phyloP scores from a whole-genome alignment of 495 filamentous ascomycete species.

The Astrothelium subdiscretum region DNA sequence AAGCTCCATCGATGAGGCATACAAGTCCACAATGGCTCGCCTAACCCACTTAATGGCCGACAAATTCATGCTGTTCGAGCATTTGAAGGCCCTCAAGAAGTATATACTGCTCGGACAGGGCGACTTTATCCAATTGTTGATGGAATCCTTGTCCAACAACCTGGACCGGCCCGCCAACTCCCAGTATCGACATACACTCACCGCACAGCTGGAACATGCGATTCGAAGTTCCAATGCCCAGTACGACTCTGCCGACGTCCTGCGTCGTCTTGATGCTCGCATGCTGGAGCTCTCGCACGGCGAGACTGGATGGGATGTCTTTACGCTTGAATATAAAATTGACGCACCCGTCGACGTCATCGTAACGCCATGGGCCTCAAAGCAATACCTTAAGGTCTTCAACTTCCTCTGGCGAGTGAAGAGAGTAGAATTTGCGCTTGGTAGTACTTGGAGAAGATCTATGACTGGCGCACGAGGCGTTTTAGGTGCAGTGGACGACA shows the following conservation, averaged over 20 bases:
- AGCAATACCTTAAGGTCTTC: slow-evolving; percentile 97
- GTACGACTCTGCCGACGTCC: slow-evolving; percentile 84
- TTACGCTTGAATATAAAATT: slow-evolving; percentile 97
- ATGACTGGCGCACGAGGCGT: slow-evolving; percentile 93
- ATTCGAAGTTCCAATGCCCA: slow-evolving; percentile 96
- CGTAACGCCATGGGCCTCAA: slow-evolving; percentile 85
- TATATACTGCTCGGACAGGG: slow-evolving; percentile 92
- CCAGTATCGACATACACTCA: slow-evolving; percentile 90
- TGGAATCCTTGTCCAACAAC: slow-evolving; percentile 88
- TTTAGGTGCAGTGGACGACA: slow-evolving; percentile 66
- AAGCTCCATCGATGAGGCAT: slow-evolving; percentile 88
- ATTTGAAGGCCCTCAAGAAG: slow-evolving; percentile 83
- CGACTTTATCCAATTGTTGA: slow-evolving; percentile 93
- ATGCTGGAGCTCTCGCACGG: slow-evolving; percentile 93
- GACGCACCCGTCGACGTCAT: slow-evolving; percentile 96
- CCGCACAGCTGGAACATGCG: slow-evolving; percentile 93
- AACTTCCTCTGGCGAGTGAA: slow-evolving; percentile 99
- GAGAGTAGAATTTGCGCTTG: slow-evolving; percentile 87
- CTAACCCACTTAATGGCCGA: slow-evolving; percentile 88
- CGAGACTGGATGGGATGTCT: slow-evolving; percentile 98
- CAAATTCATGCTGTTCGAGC: slow-evolving; percentile 89
- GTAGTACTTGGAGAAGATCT: slow-evolving; percentile 84
- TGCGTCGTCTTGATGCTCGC: slow-evolving; percentile 83
- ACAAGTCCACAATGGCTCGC: slow-evolving; percentile 92
- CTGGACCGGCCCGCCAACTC: slow-evolving; percentile 91